These are phyloP conservation scores for Sporothrix dimorphospora DNA, from an alignment of 2,329 filamentous ascomycete species.

Conservation along the genomic window DNA sequence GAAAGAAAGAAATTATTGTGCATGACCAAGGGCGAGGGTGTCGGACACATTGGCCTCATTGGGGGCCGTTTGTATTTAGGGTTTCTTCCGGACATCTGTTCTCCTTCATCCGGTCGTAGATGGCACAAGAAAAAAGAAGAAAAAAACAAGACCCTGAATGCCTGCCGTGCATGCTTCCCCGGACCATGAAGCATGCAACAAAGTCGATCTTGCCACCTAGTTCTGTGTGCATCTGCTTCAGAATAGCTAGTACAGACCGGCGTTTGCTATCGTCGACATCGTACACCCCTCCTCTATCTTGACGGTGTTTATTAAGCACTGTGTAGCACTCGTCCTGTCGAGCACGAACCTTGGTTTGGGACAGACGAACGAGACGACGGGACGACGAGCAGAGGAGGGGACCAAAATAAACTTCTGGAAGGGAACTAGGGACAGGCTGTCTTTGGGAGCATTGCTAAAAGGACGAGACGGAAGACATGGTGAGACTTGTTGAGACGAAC, in stretches of 20 bases:
- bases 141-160: not conserved
- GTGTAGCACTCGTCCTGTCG: not conserved
- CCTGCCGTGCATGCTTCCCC: not conserved
- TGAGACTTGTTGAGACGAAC: slow-evolving; percentile 7
- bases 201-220: not conserved
- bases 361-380: not conserved
- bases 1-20: not conserved
- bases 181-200: not conserved
- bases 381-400: too few species aligned
- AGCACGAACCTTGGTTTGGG: not conserved
- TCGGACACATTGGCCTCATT: not conserved
- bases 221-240: not conserved
- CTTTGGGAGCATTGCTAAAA: not conserved
- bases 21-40: slow-evolving; percentile 15
- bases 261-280: not conserved
- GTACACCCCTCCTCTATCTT: not conserved
- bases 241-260: not conserved
- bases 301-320: not conserved
- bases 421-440: not conserved
- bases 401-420: not conserved
- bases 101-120: not conserved
- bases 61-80: not conserved
- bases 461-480: not conserved
- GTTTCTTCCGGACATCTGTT: not conserved
- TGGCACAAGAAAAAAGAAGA: not conserved